Evolutionary conservation across 805 yeast genomes (phyloP), one percentile per base, ranked within the genome.

Genomic region (Schizosaccharomyces octosporus): DNA sequence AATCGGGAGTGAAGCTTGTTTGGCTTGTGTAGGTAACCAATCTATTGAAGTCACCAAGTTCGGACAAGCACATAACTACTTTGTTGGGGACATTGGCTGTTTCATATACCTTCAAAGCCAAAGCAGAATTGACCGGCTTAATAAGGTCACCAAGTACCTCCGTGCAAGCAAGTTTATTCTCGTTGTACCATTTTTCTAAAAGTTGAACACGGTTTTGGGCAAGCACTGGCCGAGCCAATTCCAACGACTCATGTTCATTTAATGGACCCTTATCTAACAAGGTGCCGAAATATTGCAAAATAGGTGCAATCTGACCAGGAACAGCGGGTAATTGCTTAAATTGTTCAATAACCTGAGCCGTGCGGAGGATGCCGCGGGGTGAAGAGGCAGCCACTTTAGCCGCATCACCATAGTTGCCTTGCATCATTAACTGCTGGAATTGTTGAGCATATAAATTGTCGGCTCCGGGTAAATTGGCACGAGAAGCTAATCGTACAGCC

Each of bases 401-500:
- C 61, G 98, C 98, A 67, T 83, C 83, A 62, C 82, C 77, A 70
- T 88, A 93, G 71, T 88, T 93, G 66, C 96, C 96, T 66, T 82
- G 81, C 65, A 81, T 79, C 68, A 93, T 77, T 67, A 83, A 79
- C 71, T 82, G 82, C 69, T 88, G 94, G 75, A 93, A 93, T 74
- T 90, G 97, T 73, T 88, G 95, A 63, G 78, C 75, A 73, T 93
- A 89, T 65, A 93, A 78, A 68, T 82, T 83, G 71, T 93, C 99
- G 59, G 97, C 98, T 66, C 99, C 99, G 55, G 95, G 93, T 69
- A 93, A 80, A 1, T 95, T 95, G 69, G 96, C 97, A 72, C 97
- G 85, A 3, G 95, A 81, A 32, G 97, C 94, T 65, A 93, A 79
- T 11, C 87, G 77, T 64, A 93, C 76, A 2, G 97, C 98, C 68